Evolutionary conservation across 192 early-diverging fungal genomes (phyloP).

Genomic region (Backusella circina): DNA sequence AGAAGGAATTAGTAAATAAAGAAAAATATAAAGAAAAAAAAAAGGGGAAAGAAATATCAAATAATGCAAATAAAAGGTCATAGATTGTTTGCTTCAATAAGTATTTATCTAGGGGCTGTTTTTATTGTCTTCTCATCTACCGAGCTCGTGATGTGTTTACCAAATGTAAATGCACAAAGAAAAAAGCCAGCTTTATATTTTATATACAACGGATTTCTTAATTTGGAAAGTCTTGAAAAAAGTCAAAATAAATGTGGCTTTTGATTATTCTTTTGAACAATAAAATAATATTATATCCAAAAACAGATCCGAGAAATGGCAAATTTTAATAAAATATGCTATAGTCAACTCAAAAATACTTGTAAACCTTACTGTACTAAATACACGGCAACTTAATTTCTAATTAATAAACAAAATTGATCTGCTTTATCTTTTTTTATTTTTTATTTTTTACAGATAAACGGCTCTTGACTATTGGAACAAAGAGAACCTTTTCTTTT

Average conservation of each 20-base stretch:
- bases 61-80: neutral
- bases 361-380: neutral
- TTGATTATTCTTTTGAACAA: neutral
- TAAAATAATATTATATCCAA: neutral
- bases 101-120: neutral
- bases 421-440: neutral
- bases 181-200: neutral
- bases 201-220: neutral
- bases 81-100: neutral
- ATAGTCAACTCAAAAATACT: neutral
- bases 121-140: neutral
- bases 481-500: neutral
- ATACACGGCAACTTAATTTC: neutral
- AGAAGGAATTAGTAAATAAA: neutral
- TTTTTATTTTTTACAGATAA: neutral
- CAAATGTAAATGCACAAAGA: neutral
- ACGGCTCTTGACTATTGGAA: neutral
- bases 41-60: neutral
- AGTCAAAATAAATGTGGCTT: neutral
- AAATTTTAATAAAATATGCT: neutral
- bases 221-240: neutral
- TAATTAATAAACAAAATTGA: neutral
- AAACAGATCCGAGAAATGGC: neutral
- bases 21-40: neutral
- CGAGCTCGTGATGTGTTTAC: neutral